Evolutionary conservation across 352 stramenopile genomes (phyloP).

Genomic region (Phytopythium helicoides): DNA sequence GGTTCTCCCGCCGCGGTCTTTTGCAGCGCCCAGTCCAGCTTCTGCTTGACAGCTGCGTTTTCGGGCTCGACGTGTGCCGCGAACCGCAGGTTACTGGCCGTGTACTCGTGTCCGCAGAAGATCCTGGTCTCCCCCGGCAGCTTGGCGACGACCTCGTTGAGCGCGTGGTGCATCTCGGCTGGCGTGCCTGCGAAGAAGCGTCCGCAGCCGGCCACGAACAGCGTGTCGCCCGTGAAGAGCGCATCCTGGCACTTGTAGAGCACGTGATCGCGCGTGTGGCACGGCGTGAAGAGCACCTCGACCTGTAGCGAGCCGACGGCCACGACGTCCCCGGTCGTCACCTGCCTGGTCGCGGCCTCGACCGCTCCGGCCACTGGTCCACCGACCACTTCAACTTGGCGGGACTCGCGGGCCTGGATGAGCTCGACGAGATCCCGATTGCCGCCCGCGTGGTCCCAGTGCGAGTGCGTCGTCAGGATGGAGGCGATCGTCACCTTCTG

Average conservation of each 20-base stretch:
- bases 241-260: conserved; percentile 63
- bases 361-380: conserved; percentile 64
- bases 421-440: conserved; percentile 71
- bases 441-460: conserved; percentile 90
- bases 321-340: conserved; percentile 67
- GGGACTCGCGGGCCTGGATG: conserved; percentile 27
- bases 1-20: conserved; percentile 40
- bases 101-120: conserved; percentile 94
- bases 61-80: conserved; percentile 87
- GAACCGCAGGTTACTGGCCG: conserved; percentile 87
- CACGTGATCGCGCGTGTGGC: conserved; percentile 91
- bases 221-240: conserved; percentile 91
- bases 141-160: conserved; percentile 74
- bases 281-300: conserved; percentile 83
- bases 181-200: conserved; percentile 82
- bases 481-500: conserved; percentile 69
- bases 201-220: conserved; percentile 90
- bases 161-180: conserved; percentile 82
- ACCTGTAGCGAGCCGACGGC: conserved; percentile 58
- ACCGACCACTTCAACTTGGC: conserved; percentile 68
- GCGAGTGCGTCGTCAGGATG: conserved; percentile 91
- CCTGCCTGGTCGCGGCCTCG: conserved; percentile 45
- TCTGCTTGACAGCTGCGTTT: conserved; percentile 69
- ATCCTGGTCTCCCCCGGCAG: conserved; percentile 73
- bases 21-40: conserved; percentile 53